Evolutionary conservation across 768 basidiomycete genomes (phyloP).

Genomic region (Botryobasidium botryosum): DNA sequence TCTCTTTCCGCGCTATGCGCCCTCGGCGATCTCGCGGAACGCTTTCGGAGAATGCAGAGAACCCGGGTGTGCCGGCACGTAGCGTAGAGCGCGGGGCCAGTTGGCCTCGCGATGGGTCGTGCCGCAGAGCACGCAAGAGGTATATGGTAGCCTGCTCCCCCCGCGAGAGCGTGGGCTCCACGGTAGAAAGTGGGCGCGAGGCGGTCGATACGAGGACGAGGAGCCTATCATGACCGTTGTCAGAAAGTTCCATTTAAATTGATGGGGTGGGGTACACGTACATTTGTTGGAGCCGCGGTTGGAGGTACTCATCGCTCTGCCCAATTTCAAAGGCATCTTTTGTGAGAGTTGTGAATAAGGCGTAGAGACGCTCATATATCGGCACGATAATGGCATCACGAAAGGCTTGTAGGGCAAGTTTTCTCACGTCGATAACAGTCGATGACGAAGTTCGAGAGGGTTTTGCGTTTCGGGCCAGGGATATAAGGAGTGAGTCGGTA

Average conservation of each 20-base stretch:
- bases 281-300: slow-evolving; percentile 71
- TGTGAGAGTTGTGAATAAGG: slow-evolving; percentile 1
- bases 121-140: slow-evolving; percentile 30
- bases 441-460: slow-evolving; percentile 27
- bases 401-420: slow-evolving; percentile 62
- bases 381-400: slow-evolving; percentile 66
- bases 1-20: too few relatives aligned
- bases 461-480: slow-evolving; percentile 46
- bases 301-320: slow-evolving; percentile 36
- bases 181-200: slow-evolving; percentile 39
- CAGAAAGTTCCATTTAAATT: not conserved
- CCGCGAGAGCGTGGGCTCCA: slow-evolving; percentile 36
- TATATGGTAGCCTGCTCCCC: slow-evolving; percentile 54
- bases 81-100: too few relatives aligned
- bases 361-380: slow-evolving; percentile 21
- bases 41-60: too few relatives aligned
- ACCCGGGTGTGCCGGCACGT: too few relatives aligned
- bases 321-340: slow-evolving; percentile 6
- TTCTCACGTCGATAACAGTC: slow-evolving; percentile 51
- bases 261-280: slow-evolving; percentile 20
- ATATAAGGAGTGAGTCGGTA: slow-evolving; percentile 45
- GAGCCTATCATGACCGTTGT: slow-evolving; percentile 30
- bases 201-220: slow-evolving; percentile 20
- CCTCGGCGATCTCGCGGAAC: too few relatives aligned
- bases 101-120: too few relatives aligned